Conservation (phyloP, 139 green algal species). For the Axilococcus clingmanii region DNA sequence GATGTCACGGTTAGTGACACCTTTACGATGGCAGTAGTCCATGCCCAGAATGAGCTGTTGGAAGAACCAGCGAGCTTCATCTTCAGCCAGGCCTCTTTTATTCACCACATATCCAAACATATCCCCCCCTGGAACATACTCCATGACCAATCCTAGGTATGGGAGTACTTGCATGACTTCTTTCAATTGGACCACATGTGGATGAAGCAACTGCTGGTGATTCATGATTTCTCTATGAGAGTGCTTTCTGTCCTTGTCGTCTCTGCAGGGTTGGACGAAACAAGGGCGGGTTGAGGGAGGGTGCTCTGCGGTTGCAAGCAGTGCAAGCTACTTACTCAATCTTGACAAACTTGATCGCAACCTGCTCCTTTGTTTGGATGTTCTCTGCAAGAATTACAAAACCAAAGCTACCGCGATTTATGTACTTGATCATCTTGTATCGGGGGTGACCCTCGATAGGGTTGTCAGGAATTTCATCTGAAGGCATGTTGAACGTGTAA, state of each 20-base stretch:
- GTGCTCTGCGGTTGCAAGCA: background rate
- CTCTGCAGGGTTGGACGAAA: slow-evolving; percentile 7
- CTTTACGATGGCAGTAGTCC: slow-evolving; percentile 48
- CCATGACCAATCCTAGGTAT: slow-evolving; percentile 71
- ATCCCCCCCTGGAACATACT: slow-evolving; percentile 64
- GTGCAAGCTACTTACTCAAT: slow-evolving; percentile 4
- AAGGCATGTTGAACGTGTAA: background rate
- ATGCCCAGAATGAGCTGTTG: slow-evolving; percentile 47
- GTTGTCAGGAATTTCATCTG: slow-evolving; percentile 8
- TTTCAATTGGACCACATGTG: slow-evolving; percentile 49
- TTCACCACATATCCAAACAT: slow-evolving; percentile 50
- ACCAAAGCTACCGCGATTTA: slow-evolving; percentile 43
- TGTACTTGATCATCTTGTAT: slow-evolving; percentile 27
- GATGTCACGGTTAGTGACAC: slow-evolving; percentile 68
- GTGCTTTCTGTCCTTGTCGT: slow-evolving; percentile 24
- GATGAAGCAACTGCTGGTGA: slow-evolving; percentile 44
- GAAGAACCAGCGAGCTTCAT: slow-evolving; percentile 52
- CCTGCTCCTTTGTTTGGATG: slow-evolving; percentile 18
- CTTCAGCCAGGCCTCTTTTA: slow-evolving; percentile 34
- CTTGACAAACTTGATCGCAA: slow-evolving; percentile 46
- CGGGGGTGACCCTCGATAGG: slow-evolving; percentile 11
- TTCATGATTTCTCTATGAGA: slow-evolving; percentile 47
- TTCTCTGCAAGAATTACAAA: slow-evolving; percentile 41
- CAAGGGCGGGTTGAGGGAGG: background rate
- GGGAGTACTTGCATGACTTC: slow-evolving; percentile 26